These are phyloP conservation scores for Luffa aegyptiaca DNA, from an alignment of 306 rosid genomes.

Conservation along the genomic window DNA sequence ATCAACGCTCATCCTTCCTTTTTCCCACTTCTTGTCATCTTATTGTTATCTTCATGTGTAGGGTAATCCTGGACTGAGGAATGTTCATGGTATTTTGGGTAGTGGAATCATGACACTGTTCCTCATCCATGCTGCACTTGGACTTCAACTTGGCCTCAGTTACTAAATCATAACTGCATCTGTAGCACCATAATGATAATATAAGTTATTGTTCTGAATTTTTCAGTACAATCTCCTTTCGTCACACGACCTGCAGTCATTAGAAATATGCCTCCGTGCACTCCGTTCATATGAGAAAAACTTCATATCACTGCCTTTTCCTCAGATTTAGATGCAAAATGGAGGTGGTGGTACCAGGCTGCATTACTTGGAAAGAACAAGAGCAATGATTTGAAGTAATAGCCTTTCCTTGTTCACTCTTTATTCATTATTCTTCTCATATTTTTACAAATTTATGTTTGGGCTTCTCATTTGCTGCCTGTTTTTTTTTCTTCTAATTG, in stretches of 20 bases:
- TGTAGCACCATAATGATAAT: neutral
- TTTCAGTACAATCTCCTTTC: neutral
- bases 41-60: slow-evolving; percentile 18
- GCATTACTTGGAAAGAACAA: neutral
- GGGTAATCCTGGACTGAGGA: slow-evolving; percentile 72
- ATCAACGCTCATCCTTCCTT: neutral
- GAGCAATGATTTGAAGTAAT: neutral
- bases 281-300: neutral
- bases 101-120: slow-evolving; percentile 85
- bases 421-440: neutral
- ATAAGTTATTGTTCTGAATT: neutral
- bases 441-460: neutral
- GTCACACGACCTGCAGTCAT: neutral
- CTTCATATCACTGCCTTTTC: neutral
- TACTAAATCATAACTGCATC: slow-evolving; percentile 15
- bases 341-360: neutral
- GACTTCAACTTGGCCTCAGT: slow-evolving; percentile 80
- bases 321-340: neutral
- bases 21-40: neutral
- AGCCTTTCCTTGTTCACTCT: neutral
- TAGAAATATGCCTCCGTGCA: neutral
- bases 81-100: slow-evolving; percentile 73
- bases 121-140: slow-evolving; percentile 74
- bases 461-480: neutral
- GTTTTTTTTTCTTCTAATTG: neutral